Conservation (phyloP, 2,329 filamentous ascomycete genomes). For the Colletotrichum cordylinicola region DNA sequence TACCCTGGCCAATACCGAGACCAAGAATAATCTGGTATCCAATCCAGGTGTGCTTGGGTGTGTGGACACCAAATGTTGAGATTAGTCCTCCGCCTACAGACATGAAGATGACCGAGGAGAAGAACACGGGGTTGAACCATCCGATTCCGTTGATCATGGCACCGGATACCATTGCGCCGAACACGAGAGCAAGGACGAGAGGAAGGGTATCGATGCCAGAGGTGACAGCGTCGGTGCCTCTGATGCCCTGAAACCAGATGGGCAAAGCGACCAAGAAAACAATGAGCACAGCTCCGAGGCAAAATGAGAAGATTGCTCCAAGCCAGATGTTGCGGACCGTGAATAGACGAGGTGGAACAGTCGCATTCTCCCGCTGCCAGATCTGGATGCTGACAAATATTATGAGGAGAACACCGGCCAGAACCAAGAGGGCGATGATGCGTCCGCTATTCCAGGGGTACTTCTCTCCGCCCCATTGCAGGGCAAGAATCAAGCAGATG, state of each 20-base stretch:
- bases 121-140: conserved; percentile 50
- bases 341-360: conserved; percentile 52
- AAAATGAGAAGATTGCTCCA: conserved; percentile 38
- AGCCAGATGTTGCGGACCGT: conserved; percentile 45
- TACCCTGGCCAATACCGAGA: conserved; percentile 44
- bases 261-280: conserved; percentile 35
- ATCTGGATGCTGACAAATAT: conserved; percentile 40
- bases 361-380: conserved; percentile 47
- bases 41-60: conserved; percentile 43
- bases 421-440: conserved; percentile 39
- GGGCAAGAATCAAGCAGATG: conserved; percentile 57
- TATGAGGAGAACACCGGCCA: conserved; percentile 30
- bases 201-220: conserved; percentile 46
- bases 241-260: conserved; percentile 58
- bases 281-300: conserved; percentile 36
- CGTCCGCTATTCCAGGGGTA: conserved; percentile 54
- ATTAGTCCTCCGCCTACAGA: conserved; percentile 45
- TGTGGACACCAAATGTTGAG: conserved; percentile 42
- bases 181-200: conserved; percentile 40
- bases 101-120: conserved; percentile 36
- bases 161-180: conserved; percentile 38
- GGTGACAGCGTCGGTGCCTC: conserved; percentile 40
- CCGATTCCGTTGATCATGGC: conserved; percentile 41
- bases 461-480: conserved; percentile 61
- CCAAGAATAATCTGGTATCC: conserved; percentile 49